These are phyloP conservation scores for Komagataella mondaviorum DNA, from an alignment of 805 yeast species.

Conservation along the genomic window DNA sequence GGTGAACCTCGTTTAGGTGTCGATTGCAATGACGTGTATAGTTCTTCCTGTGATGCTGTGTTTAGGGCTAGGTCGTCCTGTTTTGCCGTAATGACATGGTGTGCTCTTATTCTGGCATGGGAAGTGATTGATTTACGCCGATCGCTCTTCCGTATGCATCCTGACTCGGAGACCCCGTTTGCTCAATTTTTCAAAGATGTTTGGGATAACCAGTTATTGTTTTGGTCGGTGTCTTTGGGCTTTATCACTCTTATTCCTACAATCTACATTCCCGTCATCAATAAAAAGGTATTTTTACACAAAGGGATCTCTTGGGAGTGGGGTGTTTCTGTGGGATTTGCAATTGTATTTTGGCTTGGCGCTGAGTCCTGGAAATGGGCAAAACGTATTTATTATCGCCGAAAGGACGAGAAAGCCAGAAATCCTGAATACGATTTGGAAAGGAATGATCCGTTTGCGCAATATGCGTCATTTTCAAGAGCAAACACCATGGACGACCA, in stretches of 20 bases:
- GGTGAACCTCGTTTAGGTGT: constrained; percentile 42
- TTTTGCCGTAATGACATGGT: constrained; percentile 78
- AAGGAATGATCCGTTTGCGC: constrained; percentile 46
- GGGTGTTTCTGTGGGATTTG: constrained; percentile 57
- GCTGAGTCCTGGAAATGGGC: constrained; percentile 55
- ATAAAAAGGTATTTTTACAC: constrained; percentile 63
- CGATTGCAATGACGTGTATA: constrained; percentile 42
- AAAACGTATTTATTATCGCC: constrained; percentile 44
- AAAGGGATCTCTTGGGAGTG: constrained; percentile 64
- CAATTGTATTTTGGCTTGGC: constrained; percentile 41
- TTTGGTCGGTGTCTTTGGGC: constrained; percentile 71
- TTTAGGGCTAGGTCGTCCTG: constrained; percentile 67
- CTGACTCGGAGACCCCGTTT: constrained; percentile 45
- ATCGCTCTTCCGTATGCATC: constrained; percentile 61
- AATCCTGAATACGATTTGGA: constrained; percentile 57
- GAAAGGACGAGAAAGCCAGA: constrained; percentile 21
- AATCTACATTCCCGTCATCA: constrained; percentile 81
- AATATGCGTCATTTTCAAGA: constrained; percentile 45
- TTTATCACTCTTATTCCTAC: constrained; percentile 66
- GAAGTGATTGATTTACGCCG: constrained; percentile 63
- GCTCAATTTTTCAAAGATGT: constrained; percentile 50
- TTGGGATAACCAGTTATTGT: constrained; percentile 63
- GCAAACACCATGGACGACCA: constrained; percentile 24
- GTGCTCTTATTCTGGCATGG: constrained; percentile 73
- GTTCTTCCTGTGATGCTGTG: constrained; percentile 41